phyloP scores from a whole-genome alignment of 495 filamentous ascomycete species.

The Annulohypoxylon nitens region DNA sequence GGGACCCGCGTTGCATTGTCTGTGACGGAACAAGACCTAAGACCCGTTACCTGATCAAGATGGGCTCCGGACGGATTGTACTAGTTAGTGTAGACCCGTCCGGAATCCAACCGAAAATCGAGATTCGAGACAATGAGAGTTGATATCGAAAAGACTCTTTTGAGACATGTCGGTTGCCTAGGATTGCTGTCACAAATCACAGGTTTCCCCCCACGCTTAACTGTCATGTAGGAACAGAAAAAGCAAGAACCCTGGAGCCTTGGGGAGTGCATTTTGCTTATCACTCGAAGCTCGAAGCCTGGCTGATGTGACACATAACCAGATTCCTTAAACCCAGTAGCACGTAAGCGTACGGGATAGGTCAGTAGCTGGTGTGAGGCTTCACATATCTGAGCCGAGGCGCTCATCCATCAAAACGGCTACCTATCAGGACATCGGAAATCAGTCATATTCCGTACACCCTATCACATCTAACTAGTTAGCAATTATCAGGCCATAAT shows the following conservation, averaged over 20 bases:
- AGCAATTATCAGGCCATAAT: constrained; percentile 28
- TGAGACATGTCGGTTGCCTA: constrained; percentile 16
- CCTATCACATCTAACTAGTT: constrained; percentile 29
- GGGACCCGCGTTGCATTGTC: constrained; percentile 39
- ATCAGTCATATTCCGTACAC: constrained; percentile 19
- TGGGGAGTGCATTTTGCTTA: constrained; percentile 18
- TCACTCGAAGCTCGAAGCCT: constrained; percentile 21
- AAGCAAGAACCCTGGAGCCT: constrained; percentile 19
- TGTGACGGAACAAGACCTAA: constrained; percentile 24
- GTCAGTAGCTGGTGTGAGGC: constrained; percentile 9
- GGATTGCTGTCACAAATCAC: constrained; percentile 13
- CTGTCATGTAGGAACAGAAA: constrained; percentile 8
- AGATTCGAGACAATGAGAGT: constrained; percentile 28
- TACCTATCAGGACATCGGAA: constrained; percentile 22
- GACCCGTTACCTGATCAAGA: constrained; percentile 29
- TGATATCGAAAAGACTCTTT: constrained; percentile 22
- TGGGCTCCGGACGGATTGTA: constrained; percentile 14
- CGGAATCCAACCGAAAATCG: constrained; percentile 39
- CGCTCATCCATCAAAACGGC: constrained; percentile 2
- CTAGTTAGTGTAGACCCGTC: neutral
- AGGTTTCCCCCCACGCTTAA: constrained; percentile 23
- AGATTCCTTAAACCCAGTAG: neutral
- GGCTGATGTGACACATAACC: neutral
- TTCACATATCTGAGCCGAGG: constrained; percentile 26
- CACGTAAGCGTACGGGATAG: constrained; percentile 20